Evolutionary conservation across 768 basidiomycete genomes (phyloP), one percentile per base, ranked within the genome.

Genomic region (Exsudoporus frostii): DNA sequence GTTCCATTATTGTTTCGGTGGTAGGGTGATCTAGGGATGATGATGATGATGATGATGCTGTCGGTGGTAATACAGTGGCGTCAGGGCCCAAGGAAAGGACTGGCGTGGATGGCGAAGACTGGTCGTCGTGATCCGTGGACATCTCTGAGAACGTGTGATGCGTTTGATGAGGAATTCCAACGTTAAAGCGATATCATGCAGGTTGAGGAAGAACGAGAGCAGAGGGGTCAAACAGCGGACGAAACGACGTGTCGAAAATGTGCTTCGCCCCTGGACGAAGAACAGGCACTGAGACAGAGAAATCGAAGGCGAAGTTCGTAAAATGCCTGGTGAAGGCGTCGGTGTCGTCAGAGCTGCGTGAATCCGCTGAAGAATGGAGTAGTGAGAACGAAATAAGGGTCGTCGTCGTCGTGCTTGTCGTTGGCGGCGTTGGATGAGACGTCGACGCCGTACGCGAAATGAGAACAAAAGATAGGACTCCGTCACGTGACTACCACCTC

Each of bases 41-140:
- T 38, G 55, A 59, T 47, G 55, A 59, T 47, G 15, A 34, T 56
- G 60, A 43, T 37, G 53, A 58, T 57, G 59, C 34, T 45, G 61
- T 36, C 52, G 51, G 58, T 59, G 48, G 51, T 64, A 44, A 57
- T 63, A 67, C 67, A 65, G 54, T 54, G 54, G 58, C 47, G 59
- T 67, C 58, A 47, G 52, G 45, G 33, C 49, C 50, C 34, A 50
- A 38, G 19, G 59, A 52, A 34, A 45, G 50, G 45, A 54, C 54
- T 19, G 54, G 53, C 8, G 58, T 57, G 11, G 55, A 36, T 40
- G 59, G 55, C 5, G 64, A 54, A 29, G 57, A 50, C 15, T 30
- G 52, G 49, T 65, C 58, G 55, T 67, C 51, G 55, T 61, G 59
- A 58, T 58, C 58, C 38, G 53, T 52, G 47, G 59, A 60, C 67